Conservation (phyloP, 495 filamentous ascomycete genomes). For the Hyaloscypha finlandica region DNA sequence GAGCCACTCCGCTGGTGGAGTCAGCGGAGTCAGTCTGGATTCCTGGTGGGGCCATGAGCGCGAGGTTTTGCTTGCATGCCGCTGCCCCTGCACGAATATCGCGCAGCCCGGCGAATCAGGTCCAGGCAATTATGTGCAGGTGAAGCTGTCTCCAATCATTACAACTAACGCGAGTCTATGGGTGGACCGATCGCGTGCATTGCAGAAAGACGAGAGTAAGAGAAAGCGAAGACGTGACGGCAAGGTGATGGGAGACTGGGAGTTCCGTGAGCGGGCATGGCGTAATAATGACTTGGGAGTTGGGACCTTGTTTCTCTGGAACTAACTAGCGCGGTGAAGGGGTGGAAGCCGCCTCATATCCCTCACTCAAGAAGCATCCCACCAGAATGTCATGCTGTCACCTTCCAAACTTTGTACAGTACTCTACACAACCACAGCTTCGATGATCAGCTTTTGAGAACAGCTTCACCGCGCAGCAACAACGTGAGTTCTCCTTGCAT, state of each 20-base stretch:
- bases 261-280: neutral
- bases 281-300: slow-evolving; percentile 2
- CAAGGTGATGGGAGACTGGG: neutral
- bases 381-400: too few relatives aligned
- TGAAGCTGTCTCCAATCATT: slow-evolving; percentile 11
- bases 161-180: neutral
- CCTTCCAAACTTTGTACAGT: neutral
- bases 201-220: slow-evolving; percentile 5
- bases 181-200: slow-evolving; percentile 16
- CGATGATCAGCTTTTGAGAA: slow-evolving; percentile 25
- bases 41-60: slow-evolving; percentile 4
- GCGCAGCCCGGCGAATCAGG: neutral
- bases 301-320: neutral
- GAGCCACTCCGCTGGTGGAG: slow-evolving; percentile 11
- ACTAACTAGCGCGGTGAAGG: neutral
- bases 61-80: too few relatives aligned
- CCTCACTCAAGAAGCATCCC: neutral
- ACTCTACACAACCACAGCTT: slow-evolving; percentile 6
- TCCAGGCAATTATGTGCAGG: slow-evolving; percentile 4
- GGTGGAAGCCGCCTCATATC: neutral
- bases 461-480: neutral
- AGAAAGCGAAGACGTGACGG: neutral
- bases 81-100: slow-evolving; percentile 9
- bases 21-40: neutral
- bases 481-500: slow-evolving; percentile 12